A percentile compares a stretch with the other conserved stretches of the same genome.
phyloP scores from a whole-genome alignment of 2,329 filamentous ascomycete genomes.

The Aureobasidium musti region DNA sequence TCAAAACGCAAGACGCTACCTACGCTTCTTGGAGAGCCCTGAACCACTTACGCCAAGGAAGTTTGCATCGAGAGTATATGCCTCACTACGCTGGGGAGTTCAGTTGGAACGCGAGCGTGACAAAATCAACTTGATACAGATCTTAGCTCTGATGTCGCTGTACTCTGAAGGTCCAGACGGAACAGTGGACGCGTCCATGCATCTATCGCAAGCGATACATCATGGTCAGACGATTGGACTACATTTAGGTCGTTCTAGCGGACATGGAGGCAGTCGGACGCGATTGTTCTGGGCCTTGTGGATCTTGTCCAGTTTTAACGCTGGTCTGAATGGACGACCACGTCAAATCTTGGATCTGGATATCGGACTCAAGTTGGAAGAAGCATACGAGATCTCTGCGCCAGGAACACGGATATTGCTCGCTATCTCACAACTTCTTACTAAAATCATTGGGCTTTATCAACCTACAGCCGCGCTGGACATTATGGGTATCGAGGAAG shows the following conservation, averaged over 20 bases:
- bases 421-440: constrained; percentile 48
- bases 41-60: constrained; percentile 44
- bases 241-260: constrained; percentile 57
- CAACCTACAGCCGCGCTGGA: constrained; percentile 46
- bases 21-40: constrained; percentile 41
- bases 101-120: constrained; percentile 49
- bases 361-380: constrained; percentile 22
- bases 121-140: constrained; percentile 51
- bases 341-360: constrained; percentile 51
- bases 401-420: constrained; percentile 54
- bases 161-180: constrained; percentile 52
- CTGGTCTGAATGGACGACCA: constrained; percentile 51
- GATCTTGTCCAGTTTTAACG: constrained; percentile 53
- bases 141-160: constrained; percentile 50
- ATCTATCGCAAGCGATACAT: constrained; percentile 52
- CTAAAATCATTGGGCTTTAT: constrained; percentile 53
- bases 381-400: constrained; percentile 34
- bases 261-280: constrained; percentile 63
- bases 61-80: constrained; percentile 50
- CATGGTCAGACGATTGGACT: constrained; percentile 54
- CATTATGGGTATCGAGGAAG: constrained; percentile 52
- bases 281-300: constrained; percentile 59
- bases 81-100: constrained; percentile 46
- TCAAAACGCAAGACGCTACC: constrained; percentile 45
- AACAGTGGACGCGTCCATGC: constrained; percentile 49